Evolutionary conservation across 768 basidiomycete genomes (phyloP).

Genomic region (Leccinellum rugosiceps): DNA sequence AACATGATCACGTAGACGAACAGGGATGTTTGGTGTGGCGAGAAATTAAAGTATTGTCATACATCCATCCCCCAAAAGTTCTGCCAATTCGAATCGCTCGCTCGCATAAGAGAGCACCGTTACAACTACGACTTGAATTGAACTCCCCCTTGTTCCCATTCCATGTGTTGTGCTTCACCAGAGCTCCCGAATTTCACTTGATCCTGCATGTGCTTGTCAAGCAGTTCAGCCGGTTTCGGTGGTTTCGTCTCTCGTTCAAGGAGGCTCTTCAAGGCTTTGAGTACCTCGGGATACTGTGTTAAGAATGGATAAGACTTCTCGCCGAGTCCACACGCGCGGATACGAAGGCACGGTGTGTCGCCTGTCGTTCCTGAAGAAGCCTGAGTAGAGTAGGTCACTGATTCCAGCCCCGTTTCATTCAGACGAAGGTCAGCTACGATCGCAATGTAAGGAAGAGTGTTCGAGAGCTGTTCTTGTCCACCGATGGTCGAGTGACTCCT

Average conservation of each 20-base stretch:
- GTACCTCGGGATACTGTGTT: background rate
- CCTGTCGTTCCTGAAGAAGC: background rate
- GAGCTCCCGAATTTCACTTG: background rate
- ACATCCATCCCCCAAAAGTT: too few relatives aligned
- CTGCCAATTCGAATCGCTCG: background rate
- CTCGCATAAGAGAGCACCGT: background rate
- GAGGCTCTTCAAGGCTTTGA: background rate
- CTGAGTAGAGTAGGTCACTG: background rate
- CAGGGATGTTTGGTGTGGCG: too few relatives aligned
- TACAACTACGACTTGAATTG: background rate
- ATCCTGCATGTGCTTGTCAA: background rate
- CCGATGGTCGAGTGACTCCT: background rate
- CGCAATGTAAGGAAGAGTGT: background rate
- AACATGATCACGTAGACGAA: background rate
- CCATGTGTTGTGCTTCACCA: too few relatives aligned
- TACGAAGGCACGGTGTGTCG: background rate
- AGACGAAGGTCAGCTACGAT: too few relatives aligned
- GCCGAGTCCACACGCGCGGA: background rate
- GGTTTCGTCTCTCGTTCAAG: background rate
- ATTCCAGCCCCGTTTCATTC: background rate
- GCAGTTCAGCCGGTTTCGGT: background rate
- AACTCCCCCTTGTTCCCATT: background rate
- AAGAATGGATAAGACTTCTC: background rate
- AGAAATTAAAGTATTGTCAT: too few relatives aligned
- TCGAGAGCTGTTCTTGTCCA: background rate